A percentile compares a stretch with the other conserved stretches of the same genome.
These are phyloP conservation scores for Parasitella parasitica DNA, from an alignment of 371 early-diverging fungal species.

Conservation along the genomic window DNA sequence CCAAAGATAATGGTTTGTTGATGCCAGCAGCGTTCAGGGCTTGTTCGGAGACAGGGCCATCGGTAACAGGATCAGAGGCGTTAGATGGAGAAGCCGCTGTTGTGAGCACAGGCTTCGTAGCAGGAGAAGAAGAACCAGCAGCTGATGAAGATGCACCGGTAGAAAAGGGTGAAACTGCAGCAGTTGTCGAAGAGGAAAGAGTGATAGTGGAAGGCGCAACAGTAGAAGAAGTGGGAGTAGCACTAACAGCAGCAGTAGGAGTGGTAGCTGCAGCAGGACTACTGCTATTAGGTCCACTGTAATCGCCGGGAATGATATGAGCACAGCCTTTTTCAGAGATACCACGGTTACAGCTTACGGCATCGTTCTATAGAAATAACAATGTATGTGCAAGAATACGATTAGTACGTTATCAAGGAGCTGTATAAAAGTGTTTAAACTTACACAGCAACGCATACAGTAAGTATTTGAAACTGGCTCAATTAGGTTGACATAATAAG, in stretches of 20 bases:
- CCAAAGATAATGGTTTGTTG: neutral
- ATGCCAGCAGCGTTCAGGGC: neutral
- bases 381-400: neutral
- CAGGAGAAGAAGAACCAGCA: slow-evolving; percentile 1
- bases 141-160: slow-evolving; percentile 1
- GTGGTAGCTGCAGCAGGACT: neutral
- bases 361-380: slow-evolving; percentile 17
- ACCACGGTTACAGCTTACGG: slow-evolving; percentile 46
- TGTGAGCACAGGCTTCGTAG: neutral
- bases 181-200: neutral
- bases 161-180: neutral
- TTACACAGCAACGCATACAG: slow-evolving; percentile 59
- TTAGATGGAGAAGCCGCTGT: neutral
- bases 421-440: neutral
- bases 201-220: neutral
- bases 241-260: neutral
- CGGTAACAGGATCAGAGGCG: neutral
- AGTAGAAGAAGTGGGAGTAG: neutral
- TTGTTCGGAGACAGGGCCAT: neutral
- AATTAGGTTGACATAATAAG: slow-evolving; percentile 54
- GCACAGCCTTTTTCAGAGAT: slow-evolving; percentile 54
- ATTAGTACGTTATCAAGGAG: too few species aligned
- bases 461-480: slow-evolving; percentile 52
- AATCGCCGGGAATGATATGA: slow-evolving; percentile 55
- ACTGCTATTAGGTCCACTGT: slow-evolving; percentile 39